Evolutionary conservation across 371 early-diverging fungal genomes (phyloP).

Genomic region (Mycotypha africana): DNA sequence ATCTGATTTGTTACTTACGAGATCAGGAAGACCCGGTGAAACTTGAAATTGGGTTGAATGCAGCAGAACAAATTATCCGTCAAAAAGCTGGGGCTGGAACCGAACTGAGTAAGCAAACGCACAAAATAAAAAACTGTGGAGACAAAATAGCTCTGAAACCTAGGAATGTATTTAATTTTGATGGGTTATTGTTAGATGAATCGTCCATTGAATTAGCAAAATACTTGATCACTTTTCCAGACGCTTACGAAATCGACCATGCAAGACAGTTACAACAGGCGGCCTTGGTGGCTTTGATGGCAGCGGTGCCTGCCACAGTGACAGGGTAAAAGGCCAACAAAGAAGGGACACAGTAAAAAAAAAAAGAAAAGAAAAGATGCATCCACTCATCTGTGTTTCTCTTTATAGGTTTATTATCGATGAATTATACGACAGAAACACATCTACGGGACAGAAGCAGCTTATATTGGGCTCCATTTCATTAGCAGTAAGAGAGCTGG

Average conservation of each 20-base stretch:
- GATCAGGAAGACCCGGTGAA: conserved; percentile 36
- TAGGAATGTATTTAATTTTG: not conserved
- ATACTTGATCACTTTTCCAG: conserved; percentile 27
- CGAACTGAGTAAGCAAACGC: conserved; percentile 25
- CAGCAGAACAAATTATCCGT: conserved; percentile 37
- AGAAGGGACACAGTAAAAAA: no score
- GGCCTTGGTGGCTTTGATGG: conserved; percentile 29
- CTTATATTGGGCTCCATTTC: conserved; percentile 25
- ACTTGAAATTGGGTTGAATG: conserved; percentile 33
- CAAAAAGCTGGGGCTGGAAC: conserved; percentile 29
- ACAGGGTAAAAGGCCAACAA: conserved; percentile 14
- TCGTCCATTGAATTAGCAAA: conserved; percentile 21
- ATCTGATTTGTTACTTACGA: conserved; percentile 30
- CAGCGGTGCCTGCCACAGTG: conserved; percentile 25
- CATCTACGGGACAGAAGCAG: conserved; percentile 24
- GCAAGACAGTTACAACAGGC: conserved; percentile 17
- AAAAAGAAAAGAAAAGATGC: no score
- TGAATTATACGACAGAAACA: conserved; percentile 33
- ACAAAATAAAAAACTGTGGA: not conserved
- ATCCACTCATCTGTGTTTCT: no score
- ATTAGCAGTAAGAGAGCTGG: conserved; percentile 32
- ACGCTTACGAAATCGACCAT: conserved; percentile 26
- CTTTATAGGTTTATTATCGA: conserved; percentile 30
- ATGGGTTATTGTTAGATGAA: conserved; percentile 20
- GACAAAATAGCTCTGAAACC: no score